Evolutionary conservation across 495 filamentous ascomycete genomes (phyloP).

Genomic region (Penicillium robsamsonii): DNA sequence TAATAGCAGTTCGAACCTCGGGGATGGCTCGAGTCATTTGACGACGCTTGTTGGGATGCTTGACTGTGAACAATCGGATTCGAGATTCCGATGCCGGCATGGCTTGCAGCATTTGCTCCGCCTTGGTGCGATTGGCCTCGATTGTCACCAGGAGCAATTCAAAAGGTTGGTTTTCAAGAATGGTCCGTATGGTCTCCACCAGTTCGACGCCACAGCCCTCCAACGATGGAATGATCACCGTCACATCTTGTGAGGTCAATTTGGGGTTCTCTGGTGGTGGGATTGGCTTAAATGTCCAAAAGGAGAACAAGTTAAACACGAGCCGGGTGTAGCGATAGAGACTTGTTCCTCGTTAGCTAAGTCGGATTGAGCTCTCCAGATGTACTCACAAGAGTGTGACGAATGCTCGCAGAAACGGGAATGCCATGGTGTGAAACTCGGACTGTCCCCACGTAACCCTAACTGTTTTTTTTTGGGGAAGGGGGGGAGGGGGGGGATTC

Average conservation of each 20-base stretch:
- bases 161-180: conserved; percentile 53
- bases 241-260: conserved; percentile 67
- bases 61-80: conserved; percentile 52
- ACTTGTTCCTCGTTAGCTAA: conserved; percentile 32
- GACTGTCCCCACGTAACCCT: background rate
- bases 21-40: conserved; percentile 82
- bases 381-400: conserved; percentile 48
- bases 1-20: conserved; percentile 69
- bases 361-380: background rate
- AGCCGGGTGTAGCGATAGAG: conserved; percentile 64
- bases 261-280: conserved; percentile 60
- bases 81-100: conserved; percentile 52
- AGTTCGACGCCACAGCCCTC: conserved; percentile 60
- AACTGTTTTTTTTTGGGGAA: background rate
- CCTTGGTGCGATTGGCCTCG: conserved; percentile 57
- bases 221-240: conserved; percentile 70
- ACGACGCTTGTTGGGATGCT: conserved; percentile 74
- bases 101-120: conserved; percentile 48
- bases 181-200: conserved; percentile 58
- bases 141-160: conserved; percentile 65
- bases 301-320: conserved; percentile 62
- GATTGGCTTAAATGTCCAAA: conserved; percentile 63
- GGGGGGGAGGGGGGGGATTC: background rate
- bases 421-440: conserved; percentile 35
- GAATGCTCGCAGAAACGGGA: conserved; percentile 48